Evolutionary conservation across 1,139 yeast genomes (phyloP).

Genomic region (Debaryomycetaceae sp.): DNA sequence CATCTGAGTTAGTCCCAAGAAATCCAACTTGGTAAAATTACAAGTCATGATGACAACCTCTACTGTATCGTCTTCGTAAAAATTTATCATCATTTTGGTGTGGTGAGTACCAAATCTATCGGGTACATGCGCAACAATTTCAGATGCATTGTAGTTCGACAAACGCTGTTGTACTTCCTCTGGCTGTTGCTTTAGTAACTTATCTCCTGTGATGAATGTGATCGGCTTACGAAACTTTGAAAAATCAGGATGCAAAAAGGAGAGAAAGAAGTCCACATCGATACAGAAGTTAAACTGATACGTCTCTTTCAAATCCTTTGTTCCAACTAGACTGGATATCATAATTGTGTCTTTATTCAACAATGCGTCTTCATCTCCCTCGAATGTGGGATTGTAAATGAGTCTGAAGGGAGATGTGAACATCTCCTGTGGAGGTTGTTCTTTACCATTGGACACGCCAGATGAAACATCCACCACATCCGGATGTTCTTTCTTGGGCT

Average conservation of each 20-base stretch:
- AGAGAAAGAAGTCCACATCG: slow-evolving; percentile 37
- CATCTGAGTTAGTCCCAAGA: slow-evolving; percentile 59
- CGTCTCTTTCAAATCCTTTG: slow-evolving; percentile 29
- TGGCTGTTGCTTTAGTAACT: slow-evolving; percentile 13
- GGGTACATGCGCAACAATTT: slow-evolving; percentile 32
- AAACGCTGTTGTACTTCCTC: slow-evolving; percentile 11
- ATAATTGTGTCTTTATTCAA: slow-evolving; percentile 24
- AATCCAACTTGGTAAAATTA: slow-evolving; percentile 54
- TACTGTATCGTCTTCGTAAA: slow-evolving; percentile 38
- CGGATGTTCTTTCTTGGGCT: slow-evolving; percentile 3
- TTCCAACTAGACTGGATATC: slow-evolving; percentile 28
- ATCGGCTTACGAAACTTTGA: slow-evolving; percentile 16
- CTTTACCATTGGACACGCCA: neutral
- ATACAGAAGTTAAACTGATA: slow-evolving; percentile 51
- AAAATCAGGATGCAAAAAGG: slow-evolving; percentile 29
- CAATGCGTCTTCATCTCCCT: slow-evolving; percentile 6
- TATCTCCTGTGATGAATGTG: slow-evolving; percentile 31
- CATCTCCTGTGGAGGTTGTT: neutral
- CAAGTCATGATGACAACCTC: slow-evolving; percentile 59
- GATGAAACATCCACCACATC: neutral
- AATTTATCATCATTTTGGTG: slow-evolving; percentile 63
- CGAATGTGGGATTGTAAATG: slow-evolving; percentile 24
- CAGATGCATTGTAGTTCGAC: slow-evolving; percentile 21
- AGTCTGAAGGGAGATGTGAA: slow-evolving; percentile 21
- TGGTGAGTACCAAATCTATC: slow-evolving; percentile 54